Evolutionary conservation across 768 basidiomycete genomes (phyloP), one percentile per base, ranked within the genome.

Genomic region (Boletus sensibilis): DNA sequence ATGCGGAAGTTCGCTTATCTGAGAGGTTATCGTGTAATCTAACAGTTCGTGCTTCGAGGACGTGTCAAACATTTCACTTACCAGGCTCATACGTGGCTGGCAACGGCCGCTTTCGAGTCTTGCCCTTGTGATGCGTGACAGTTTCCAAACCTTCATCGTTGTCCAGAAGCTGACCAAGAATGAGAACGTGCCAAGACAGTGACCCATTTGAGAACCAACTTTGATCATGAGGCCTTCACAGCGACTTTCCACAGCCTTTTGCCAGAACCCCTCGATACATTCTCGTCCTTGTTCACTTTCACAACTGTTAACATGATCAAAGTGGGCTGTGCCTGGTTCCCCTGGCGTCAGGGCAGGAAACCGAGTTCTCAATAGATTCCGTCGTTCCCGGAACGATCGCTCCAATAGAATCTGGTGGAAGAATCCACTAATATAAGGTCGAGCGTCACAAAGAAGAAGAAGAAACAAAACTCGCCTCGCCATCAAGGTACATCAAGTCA

Each of bases 201-300:
- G 29, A 21, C 16, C n/a, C 5, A 10, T 37, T 38, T 23, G 40
- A 56, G 40, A 40, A 44, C 76, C 27, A 41, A 86, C 88, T 74
- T 97, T 97, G 65, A 96, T 81, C 94, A 97, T 95, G 59, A 96
- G 75, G n/a, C 94, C 94, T 71, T 97, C 94, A 53, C 88, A 90
- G 52, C 85, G 84, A 66, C 86, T 86, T 66, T 84, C 82, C 23
- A 93, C 79, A 3, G 90, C 87, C 55, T 78, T 78, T 64, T 83
- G 74, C 83, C 92, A 92, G 70, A 96, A 96, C 6, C 75, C 79
- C 68, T 89, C 81, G 8, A 96, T 78, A 13, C 70, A 77, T n/a
- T 79, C 79, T 53, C 80, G 77, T 14, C 85, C 88, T 41, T 77
- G 76, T 37, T 79, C 76, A 64, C 88, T 87, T 59, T 86, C 84